phyloP scores from a whole-genome alignment of 768 basidiomycete genomes.

The Tulasnella calospora region DNA sequence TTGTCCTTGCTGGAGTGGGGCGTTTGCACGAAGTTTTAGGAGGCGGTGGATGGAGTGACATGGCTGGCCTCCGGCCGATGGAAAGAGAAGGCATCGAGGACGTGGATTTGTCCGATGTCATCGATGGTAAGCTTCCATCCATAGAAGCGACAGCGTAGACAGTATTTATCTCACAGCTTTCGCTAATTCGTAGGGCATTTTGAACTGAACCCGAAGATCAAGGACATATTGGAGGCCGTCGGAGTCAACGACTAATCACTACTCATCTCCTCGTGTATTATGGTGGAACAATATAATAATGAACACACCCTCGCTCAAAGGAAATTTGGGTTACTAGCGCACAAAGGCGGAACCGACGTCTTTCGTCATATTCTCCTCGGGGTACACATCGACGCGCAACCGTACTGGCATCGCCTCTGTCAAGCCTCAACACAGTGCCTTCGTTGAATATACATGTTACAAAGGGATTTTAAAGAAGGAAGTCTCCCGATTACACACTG shows the following conservation, averaged over 20 bases:
- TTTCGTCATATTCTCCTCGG: not conserved
- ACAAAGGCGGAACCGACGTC: not conserved
- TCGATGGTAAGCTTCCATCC: slow-evolving; percentile 33
- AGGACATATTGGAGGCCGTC: not conserved
- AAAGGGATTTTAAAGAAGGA: not conserved
- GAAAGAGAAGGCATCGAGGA: slow-evolving; percentile 35
- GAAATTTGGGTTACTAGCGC: not conserved
- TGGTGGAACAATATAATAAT: not conserved
- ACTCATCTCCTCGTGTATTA: not conserved
- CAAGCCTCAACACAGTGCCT: not conserved
- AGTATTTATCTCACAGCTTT: not conserved
- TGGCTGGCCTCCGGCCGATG: slow-evolving; percentile 37
- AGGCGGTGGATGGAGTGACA: slow-evolving; percentile 34
- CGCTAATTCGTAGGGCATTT: slow-evolving; percentile 2
- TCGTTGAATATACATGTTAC: not conserved
- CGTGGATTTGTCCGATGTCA: slow-evolving; percentile 36
- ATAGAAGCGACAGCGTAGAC: not conserved
- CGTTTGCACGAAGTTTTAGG: slow-evolving; percentile 41
- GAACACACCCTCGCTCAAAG: not conserved
- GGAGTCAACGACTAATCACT: not conserved
- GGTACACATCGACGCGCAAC: not conserved
- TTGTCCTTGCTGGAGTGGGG: slow-evolving; percentile 39
- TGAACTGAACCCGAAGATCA: slow-evolving; percentile 16
- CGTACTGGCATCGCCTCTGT: not conserved
- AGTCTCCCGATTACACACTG: not conserved